phyloP scores from a whole-genome alignment of 106 monocot genomes.

The Dactylorhiza incarnata region DNA sequence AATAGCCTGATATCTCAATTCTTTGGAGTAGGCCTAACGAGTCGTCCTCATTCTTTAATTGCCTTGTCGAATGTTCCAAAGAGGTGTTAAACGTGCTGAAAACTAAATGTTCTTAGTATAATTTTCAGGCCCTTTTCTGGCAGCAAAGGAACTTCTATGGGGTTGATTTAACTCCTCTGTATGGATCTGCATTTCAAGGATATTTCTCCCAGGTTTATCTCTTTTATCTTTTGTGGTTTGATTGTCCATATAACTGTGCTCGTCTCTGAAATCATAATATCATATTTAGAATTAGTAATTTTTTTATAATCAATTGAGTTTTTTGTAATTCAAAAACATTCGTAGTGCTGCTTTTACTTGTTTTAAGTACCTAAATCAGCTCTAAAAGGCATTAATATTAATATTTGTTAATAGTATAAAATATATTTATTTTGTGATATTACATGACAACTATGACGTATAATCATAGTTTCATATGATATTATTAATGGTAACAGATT shows the following conservation, averaged over 20 bases:
- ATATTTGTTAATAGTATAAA: too few species aligned
- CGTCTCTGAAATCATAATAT: not conserved
- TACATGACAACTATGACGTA: too few species aligned
- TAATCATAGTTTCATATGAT: too few species aligned
- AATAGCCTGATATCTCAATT: not conserved
- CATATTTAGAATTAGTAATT: not conserved
- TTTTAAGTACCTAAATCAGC: too few species aligned
- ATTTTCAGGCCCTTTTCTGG: slow-evolving; percentile 91
- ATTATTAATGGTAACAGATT: too few species aligned
- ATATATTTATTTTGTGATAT: too few species aligned
- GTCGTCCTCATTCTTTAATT: not conserved
- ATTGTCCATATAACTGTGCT: not conserved
- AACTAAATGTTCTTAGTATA: not conserved
- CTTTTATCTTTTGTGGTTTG: not conserved
- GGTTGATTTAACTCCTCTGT: slow-evolving; percentile 84
- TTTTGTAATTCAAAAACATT: not conserved
- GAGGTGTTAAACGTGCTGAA: not conserved
- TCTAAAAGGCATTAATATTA: too few species aligned
- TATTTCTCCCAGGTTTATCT: slow-evolving; percentile 85
- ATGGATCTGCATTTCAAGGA: slow-evolving; percentile 83
- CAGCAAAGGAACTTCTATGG: slow-evolving; percentile 93
- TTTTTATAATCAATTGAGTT: not conserved
- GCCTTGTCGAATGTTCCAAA: not conserved
- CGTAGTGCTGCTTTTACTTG: too few species aligned
- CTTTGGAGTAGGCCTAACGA: not conserved